A percentile compares a stretch with the other conserved stretches of the same genome.
Evolutionary conservation across 495 filamentous ascomycete species (phyloP).

Genomic region (Pseudotulostoma volvatum): DNA sequence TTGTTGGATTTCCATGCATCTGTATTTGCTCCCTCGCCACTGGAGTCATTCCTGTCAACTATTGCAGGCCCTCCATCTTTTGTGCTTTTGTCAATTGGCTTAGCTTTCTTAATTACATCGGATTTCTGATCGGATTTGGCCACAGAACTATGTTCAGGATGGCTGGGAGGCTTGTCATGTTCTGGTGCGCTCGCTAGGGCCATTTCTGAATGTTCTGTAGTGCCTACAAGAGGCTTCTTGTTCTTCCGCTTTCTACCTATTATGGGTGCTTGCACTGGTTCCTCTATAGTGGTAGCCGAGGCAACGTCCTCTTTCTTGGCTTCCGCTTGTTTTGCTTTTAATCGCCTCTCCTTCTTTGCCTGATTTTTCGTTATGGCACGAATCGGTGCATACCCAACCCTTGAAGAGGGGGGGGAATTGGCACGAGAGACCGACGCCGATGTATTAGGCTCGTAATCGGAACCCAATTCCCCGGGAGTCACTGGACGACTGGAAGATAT

Average conservation of each 20-base stretch:
- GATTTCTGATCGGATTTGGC: constrained; percentile 17
- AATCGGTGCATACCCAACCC: constrained; percentile 61
- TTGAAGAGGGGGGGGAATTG: constrained; percentile 67
- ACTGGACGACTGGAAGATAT: constrained; percentile 51
- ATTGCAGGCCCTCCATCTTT: constrained; percentile 15
- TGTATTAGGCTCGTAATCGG: constrained; percentile 59
- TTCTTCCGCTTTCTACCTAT: constrained; percentile 81
- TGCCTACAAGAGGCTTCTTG: constrained; percentile 44
- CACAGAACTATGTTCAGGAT: constrained; percentile 7
- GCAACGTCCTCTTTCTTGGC: constrained; percentile 39
- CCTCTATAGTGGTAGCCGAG: constrained; percentile 32
- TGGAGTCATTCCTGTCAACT: constrained; percentile 13
- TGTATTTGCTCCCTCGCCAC: neutral
- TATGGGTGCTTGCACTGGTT: constrained; percentile 63
- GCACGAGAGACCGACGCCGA: constrained; percentile 72
- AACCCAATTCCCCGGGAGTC: constrained; percentile 63
- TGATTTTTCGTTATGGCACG: constrained; percentile 79
- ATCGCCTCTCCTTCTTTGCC: constrained; percentile 65
- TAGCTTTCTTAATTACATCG: constrained; percentile 17
- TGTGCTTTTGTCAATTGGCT: constrained; percentile 22
- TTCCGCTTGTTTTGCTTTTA: constrained; percentile 44
- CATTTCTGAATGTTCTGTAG: constrained; percentile 24
- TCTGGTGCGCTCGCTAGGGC: constrained; percentile 18
- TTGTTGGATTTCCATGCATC: constrained; percentile 30
- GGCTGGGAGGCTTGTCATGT: constrained; percentile 20